A percentile compares a stretch with the other conserved stretches of the same genome.
These are phyloP conservation scores for Pseudogymnoascus sp. DNA, from an alignment of 2,329 filamentous ascomycete species.

Conservation along the genomic window DNA sequence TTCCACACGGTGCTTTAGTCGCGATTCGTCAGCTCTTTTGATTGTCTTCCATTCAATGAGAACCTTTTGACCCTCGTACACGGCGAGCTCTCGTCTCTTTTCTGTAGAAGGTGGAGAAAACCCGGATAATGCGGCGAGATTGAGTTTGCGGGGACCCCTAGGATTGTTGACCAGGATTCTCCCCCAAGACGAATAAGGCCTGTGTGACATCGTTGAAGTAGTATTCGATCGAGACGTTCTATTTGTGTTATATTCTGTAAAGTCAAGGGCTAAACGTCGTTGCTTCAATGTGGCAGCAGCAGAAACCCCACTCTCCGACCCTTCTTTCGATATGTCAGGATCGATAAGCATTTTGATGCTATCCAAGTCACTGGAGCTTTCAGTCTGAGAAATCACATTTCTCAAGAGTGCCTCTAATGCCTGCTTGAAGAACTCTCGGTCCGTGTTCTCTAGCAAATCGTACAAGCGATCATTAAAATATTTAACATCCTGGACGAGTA, in stretches of 20 bases:
- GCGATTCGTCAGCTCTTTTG: slow-evolving; percentile 4
- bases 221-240: not conserved
- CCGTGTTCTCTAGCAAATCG: slow-evolving; percentile 13
- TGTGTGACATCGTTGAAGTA: not conserved
- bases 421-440: slow-evolving; percentile 7
- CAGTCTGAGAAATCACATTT: slow-evolving; percentile 11
- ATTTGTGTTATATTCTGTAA: not conserved
- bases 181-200: not conserved
- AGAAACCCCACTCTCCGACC: slow-evolving; percentile 7
- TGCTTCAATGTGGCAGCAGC: slow-evolving; percentile 12
- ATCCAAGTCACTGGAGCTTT: slow-evolving; percentile 5
- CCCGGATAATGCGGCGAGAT: not conserved
- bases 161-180: not conserved
- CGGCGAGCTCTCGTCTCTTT: slow-evolving; percentile 10
- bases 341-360: slow-evolving; percentile 12
- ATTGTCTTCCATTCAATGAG: slow-evolving; percentile 14
- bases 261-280: slow-evolving; percentile 10
- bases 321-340: not conserved
- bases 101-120: slow-evolving; percentile 4
- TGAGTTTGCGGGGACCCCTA: not conserved
- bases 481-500: slow-evolving; percentile 15
- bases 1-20: slow-evolving; percentile 13
- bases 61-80: slow-evolving; percentile 12
- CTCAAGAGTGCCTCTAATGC: slow-evolving; percentile 9
- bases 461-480: slow-evolving; percentile 15